phyloP scores from a whole-genome alignment of 2,329 filamentous ascomycete species.

The Dissoconium aciculare region DNA sequence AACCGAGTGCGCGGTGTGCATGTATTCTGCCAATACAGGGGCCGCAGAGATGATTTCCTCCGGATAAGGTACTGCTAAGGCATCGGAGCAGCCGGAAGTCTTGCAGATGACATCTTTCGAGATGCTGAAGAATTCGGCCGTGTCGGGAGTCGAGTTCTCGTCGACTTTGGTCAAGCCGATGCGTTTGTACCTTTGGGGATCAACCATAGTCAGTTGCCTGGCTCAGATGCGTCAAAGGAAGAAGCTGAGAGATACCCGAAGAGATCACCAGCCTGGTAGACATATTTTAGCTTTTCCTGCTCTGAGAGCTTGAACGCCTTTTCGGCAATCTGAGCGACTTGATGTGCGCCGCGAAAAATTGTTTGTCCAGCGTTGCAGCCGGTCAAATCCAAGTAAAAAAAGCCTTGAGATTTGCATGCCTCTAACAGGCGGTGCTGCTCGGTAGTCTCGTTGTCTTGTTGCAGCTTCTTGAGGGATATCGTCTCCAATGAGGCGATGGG shows the following conservation, averaged over 20 bases:
- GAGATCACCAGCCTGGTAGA: slow-evolving; percentile 26
- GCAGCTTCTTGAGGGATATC: slow-evolving; percentile 28
- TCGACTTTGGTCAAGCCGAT: slow-evolving; percentile 35
- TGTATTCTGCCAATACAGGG: slow-evolving; percentile 30
- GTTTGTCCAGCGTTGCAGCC: slow-evolving; percentile 16
- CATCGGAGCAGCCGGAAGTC: background rate
- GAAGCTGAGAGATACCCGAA: slow-evolving; percentile 14
- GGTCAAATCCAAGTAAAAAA: slow-evolving; percentile 41
- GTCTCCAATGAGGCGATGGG: slow-evolving; percentile 19
- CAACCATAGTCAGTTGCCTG: slow-evolving; percentile 1
- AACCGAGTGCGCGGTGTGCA: slow-evolving; percentile 31
- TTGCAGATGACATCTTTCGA: slow-evolving; percentile 40
- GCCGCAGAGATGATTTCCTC: slow-evolving; percentile 15
- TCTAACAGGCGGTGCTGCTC: slow-evolving; percentile 27
- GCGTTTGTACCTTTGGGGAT: slow-evolving; percentile 20
- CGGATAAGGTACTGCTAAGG: slow-evolving; percentile 7
- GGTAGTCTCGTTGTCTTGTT: slow-evolving; percentile 19
- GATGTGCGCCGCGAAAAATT: slow-evolving; percentile 16
- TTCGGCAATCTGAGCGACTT: slow-evolving; percentile 26
- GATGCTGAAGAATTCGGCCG: slow-evolving; percentile 44
- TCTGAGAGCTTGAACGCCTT: slow-evolving; percentile 34
- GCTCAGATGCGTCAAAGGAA: background rate
- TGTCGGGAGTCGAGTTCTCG: slow-evolving; percentile 34
- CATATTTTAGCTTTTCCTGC: slow-evolving; percentile 36
- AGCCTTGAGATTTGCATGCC: slow-evolving; percentile 35